Conservation (phyloP, 164 flowering plant genomes). For the Cinnamomum chago region DNA sequence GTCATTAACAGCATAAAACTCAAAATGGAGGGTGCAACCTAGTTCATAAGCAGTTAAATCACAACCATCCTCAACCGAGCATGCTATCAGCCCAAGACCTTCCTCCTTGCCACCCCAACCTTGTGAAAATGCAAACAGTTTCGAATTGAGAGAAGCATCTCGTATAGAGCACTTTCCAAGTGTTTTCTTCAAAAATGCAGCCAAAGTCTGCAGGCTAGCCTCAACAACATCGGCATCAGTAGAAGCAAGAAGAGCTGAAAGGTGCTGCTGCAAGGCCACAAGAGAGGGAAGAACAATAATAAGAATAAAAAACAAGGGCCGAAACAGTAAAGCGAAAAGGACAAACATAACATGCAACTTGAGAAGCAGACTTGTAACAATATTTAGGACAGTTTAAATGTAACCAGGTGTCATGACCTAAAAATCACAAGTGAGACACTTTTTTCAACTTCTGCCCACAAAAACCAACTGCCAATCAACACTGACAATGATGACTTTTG, state of each 20-base stretch:
- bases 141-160: slow-evolving; percentile 62
- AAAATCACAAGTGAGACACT: background rate
- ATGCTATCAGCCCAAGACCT: slow-evolving; percentile 85
- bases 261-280: slow-evolving; percentile 64
- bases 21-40: slow-evolving; percentile 89
- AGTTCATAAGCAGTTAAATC: slow-evolving; percentile 52
- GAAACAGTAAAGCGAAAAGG: background rate
- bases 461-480: too few relatives aligned
- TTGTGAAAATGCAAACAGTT: slow-evolving; percentile 81
- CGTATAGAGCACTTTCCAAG: slow-evolving; percentile 63
- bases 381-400: background rate
- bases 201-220: slow-evolving; percentile 83
- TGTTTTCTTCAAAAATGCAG: slow-evolving; percentile 79
- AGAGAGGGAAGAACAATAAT: background rate
- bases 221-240: slow-evolving; percentile 88
- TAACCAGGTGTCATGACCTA: background rate
- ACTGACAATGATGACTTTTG: too few relatives aligned
- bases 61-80: slow-evolving; percentile 52
- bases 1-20: slow-evolving; percentile 59
- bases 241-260: slow-evolving; percentile 78
- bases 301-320: background rate
- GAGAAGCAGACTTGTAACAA: background rate
- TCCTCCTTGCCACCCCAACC: slow-evolving; percentile 98
- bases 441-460: too few relatives aligned
- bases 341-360: background rate